Conservation (phyloP, 257 asterid genomes). For the Agastache rugosa region DNA sequence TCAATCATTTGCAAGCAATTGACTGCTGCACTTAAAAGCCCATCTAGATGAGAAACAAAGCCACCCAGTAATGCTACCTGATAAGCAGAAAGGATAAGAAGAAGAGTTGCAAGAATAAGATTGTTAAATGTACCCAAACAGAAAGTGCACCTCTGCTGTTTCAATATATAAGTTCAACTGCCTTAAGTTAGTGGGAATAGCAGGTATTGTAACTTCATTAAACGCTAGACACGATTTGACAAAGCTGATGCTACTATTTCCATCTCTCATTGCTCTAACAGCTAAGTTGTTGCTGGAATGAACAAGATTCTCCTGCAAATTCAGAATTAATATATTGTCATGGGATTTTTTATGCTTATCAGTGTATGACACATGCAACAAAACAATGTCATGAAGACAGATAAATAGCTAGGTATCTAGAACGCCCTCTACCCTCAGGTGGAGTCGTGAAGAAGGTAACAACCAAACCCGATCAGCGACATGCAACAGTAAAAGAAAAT, state of each 20-base stretch:
- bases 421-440: background rate
- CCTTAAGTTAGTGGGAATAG: conserved; percentile 55
- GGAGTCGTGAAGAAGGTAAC: background rate
- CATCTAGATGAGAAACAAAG: conserved; percentile 69
- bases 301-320: conserved; percentile 73
- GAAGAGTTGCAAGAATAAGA: conserved; percentile 29
- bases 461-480: background rate
- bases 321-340: conserved; percentile 9
- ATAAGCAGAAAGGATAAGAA: conserved; percentile 24
- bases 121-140: conserved; percentile 19
- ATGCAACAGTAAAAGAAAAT: conserved; percentile 3
- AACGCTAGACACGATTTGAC: conserved; percentile 81
- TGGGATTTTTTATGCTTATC: background rate
- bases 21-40: conserved; percentile 69
- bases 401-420: background rate
- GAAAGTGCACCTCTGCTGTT: conserved; percentile 80
- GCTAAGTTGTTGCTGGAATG: conserved; percentile 82
- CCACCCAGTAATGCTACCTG: conserved; percentile 84
- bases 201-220: conserved; percentile 86
- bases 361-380: conserved; percentile 12
- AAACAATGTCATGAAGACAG: conserved; percentile 30
- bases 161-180: conserved; percentile 82
- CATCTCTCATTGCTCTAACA: conserved; percentile 65
- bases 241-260: conserved; percentile 50
- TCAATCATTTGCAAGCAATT: conserved; percentile 60